Evolutionary conservation across 108 stramenopile species (phyloP).

Genomic region (Cyclotella cryptica): DNA sequence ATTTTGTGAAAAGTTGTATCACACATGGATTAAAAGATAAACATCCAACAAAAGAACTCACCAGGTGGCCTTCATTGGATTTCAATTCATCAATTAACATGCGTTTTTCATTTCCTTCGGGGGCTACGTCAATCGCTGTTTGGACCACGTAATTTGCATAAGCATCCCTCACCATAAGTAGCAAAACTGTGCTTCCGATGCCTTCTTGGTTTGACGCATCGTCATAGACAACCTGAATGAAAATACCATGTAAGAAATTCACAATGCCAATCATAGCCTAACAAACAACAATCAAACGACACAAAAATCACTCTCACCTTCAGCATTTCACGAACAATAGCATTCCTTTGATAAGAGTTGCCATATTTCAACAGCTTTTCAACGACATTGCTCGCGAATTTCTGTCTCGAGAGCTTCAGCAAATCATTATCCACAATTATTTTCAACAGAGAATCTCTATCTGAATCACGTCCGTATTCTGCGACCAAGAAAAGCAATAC

Average conservation of each 20-base stretch:
- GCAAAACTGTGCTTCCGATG: constrained; percentile 73
- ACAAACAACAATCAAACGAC: neutral
- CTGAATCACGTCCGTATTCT: constrained; percentile 79
- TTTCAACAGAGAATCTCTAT: constrained; percentile 79
- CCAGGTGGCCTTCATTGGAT: constrained; percentile 77
- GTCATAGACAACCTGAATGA: constrained; percentile 65
- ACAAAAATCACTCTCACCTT: constrained; percentile 40
- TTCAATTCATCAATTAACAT: constrained; percentile 74
- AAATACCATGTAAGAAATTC: constrained; percentile 28
- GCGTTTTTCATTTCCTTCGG: constrained; percentile 75
- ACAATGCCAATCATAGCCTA: neutral
- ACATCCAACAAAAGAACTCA: constrained; percentile 40
- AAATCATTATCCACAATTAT: constrained; percentile 85
- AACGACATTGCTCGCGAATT: constrained; percentile 98
- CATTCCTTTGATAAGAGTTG: constrained; percentile 76
- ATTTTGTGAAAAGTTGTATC: neutral
- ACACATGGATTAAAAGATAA: neutral
- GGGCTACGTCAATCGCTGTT: constrained; percentile 86
- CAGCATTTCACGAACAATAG: constrained; percentile 84
- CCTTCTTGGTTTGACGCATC: constrained; percentile 40
- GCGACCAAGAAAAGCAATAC: too few relatives aligned
- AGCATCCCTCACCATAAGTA: constrained; percentile 95
- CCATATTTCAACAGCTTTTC: constrained; percentile 97
- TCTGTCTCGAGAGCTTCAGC: constrained; percentile 92
- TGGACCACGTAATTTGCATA: constrained; percentile 97